Evolutionary conservation across 345 rosid species (phyloP).

Genomic region (Euphorbia peplus): DNA sequence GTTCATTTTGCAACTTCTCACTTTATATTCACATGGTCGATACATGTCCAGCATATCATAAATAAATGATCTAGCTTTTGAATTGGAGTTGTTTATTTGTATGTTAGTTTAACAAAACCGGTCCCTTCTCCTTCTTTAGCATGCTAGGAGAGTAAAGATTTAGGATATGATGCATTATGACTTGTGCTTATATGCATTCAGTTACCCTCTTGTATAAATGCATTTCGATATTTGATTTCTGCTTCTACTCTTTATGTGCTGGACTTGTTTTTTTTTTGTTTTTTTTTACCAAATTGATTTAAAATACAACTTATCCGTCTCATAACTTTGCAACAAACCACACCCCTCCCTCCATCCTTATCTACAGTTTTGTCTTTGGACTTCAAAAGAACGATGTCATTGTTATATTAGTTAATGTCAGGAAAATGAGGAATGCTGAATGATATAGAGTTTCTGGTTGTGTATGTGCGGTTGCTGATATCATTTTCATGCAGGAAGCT

Average conservation of each 20-base stretch:
- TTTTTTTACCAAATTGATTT: not conserved
- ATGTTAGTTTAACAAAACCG: too few species aligned
- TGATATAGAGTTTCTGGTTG: not conserved
- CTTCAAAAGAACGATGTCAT: too few species aligned
- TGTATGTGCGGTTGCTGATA: not conserved
- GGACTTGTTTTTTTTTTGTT: not conserved
- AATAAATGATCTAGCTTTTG: too few species aligned
- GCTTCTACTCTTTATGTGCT: not conserved
- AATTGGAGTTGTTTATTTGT: too few species aligned
- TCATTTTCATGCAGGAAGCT: slow-evolving; percentile 51
- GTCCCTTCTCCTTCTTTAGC: not conserved
- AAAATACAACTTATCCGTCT: not conserved
- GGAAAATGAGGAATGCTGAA: not conserved
- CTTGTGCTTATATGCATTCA: too few species aligned
- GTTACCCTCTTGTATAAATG: too few species aligned
- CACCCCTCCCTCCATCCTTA: not conserved
- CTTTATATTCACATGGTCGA: too few species aligned
- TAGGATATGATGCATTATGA: not conserved
- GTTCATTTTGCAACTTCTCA: too few species aligned
- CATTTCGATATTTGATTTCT: not conserved
- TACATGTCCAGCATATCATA: too few species aligned
- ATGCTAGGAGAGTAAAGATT: not conserved
- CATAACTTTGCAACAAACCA: not conserved
- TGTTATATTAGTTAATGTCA: not conserved
- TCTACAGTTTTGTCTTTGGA: not conserved